A percentile compares a stretch with the other conserved stretches of the same genome.
These are phyloP conservation scores for Gymnopilus junonius DNA, from an alignment of 768 basidiomycete species.

Conservation along the genomic window DNA sequence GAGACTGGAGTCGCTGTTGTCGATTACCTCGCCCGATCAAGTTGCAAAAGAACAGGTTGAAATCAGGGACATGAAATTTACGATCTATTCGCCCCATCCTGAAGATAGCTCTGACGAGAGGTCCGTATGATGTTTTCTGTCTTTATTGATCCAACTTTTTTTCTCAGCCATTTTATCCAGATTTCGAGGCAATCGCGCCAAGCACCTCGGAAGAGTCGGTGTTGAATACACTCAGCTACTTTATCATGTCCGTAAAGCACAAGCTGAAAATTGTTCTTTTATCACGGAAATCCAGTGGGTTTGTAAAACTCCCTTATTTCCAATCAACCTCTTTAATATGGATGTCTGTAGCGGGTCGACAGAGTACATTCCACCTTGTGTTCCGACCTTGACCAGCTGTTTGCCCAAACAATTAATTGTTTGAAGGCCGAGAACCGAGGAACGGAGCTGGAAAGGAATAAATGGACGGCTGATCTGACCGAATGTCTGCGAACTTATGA, in stretches of 20 bases:
- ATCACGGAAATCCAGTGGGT: constrained; percentile 89
- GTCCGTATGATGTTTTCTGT: constrained; percentile 25
- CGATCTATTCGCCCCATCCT: constrained; percentile 28
- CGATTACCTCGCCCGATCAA: constrained; percentile 61
- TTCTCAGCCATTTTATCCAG: constrained; percentile 35
- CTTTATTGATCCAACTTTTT: background rate
- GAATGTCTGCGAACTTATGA: constrained; percentile 87
- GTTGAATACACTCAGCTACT: constrained; percentile 91
- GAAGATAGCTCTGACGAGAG: constrained; percentile 51
- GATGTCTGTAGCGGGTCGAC: constrained; percentile 65
- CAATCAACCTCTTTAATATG: constrained; percentile 10
- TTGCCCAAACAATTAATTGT: constrained; percentile 62
- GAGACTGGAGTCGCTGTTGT: constrained; percentile 84
- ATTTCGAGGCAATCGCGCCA: constrained; percentile 66
- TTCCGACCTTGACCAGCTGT: constrained; percentile 84
- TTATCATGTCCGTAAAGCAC: constrained; percentile 87
- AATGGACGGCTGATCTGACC: constrained; percentile 65
- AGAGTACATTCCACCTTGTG: constrained; percentile 84
- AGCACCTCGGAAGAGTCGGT: constrained; percentile 84
- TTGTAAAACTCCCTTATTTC: constrained; percentile 32
- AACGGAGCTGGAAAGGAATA: constrained; percentile 68
- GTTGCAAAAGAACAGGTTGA: constrained; percentile 41
- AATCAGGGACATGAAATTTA: constrained; percentile 35
- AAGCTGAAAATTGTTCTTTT: constrained; percentile 75
- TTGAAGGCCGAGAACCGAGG: constrained; percentile 51